Base-by-base conservation (phyloP, 164 flowering plant genomes). In the Warburgia ugandensis region DNA sequence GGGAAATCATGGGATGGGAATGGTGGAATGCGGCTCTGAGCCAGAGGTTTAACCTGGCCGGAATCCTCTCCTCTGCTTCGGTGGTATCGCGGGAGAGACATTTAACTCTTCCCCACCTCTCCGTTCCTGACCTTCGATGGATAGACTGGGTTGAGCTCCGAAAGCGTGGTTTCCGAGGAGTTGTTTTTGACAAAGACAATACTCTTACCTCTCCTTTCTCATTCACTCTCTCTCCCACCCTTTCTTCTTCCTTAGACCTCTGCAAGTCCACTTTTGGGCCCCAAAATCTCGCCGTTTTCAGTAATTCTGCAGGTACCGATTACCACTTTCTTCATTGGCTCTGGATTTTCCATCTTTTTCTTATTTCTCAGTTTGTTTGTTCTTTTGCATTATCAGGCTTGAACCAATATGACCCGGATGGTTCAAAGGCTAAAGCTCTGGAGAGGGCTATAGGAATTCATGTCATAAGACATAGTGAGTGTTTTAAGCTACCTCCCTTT, bases 121-220 rank as follows among this genome's bases (percentile, higher is more conserved):
- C 68, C 0, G 95, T 85, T 49, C 78, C 68, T 4, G 96, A 91
- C 63, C 67, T 85, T 4, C 55, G 95, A 58, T 72, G 65, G 60
- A 65, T 87, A 56, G 86, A 91, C 69, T 91, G 98, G 98, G 68
- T 22, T 19, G 81, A 79, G 68, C 59, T 89, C 44, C 59, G 53
- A 16, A 57, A 63, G 14, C 77, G 68, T 53, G 95, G 92, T 1
- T 81, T 85, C 61, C 54, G 51, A 42, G 96, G 96, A 2, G 95
- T 87, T 33, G 84, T 91, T 10, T 91, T 91, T 62, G 98, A 85
- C 54, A 85, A 85, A 53, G 95, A 85, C 64, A 86, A 86, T 35
- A 91, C 98, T 1, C 54, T 91, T 19, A 87, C 98, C 17, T 72
- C 70, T 7, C 96, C 97, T 68, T 91, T 86, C 51, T 68, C 79